A percentile compares a stretch with the other conserved stretches of the same genome.
These are phyloP conservation scores for Ceratonia siliqua DNA, from an alignment of 306 rosid genomes.

Conservation along the genomic window DNA sequence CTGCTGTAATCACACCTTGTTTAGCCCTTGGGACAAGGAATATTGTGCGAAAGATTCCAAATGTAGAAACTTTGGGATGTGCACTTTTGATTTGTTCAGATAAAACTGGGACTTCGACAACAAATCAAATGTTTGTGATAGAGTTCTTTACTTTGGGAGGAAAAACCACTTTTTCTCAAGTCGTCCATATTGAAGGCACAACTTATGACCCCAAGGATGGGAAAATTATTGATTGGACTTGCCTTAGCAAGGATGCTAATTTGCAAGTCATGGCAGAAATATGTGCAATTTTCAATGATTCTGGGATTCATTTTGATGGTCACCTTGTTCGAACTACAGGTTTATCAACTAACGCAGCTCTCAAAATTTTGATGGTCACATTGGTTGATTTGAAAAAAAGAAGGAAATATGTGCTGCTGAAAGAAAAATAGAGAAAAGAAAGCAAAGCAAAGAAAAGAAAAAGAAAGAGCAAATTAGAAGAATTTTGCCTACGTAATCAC, in stretches of 20 bases:
- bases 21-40: conserved; percentile 85
- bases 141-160: conserved; percentile 90
- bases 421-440: no score
- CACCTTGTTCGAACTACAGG: conserved; percentile 73
- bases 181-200: conserved; percentile 70
- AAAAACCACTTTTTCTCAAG: conserved; percentile 67
- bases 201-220: conserved; percentile 91
- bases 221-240: conserved; percentile 79
- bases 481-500: no score
- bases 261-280: conserved; percentile 80
- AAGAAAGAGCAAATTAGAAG: no score
- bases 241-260: conserved; percentile 85
- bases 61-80: conserved; percentile 87
- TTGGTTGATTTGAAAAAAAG: no score
- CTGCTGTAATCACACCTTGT: conserved; percentile 88
- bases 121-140: conserved; percentile 90
- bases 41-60: conserved; percentile 85
- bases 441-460: no score
- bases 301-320: conserved; percentile 79
- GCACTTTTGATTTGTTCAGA: conserved; percentile 90
- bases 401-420: no score
- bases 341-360: conserved; percentile 93
- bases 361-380: conserved; percentile 82
- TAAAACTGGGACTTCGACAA: conserved; percentile 84
- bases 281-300: conserved; percentile 82